phyloP scores from a whole-genome alignment of 2,329 filamentous ascomycete species.

The Sporothrix curviconia region DNA sequence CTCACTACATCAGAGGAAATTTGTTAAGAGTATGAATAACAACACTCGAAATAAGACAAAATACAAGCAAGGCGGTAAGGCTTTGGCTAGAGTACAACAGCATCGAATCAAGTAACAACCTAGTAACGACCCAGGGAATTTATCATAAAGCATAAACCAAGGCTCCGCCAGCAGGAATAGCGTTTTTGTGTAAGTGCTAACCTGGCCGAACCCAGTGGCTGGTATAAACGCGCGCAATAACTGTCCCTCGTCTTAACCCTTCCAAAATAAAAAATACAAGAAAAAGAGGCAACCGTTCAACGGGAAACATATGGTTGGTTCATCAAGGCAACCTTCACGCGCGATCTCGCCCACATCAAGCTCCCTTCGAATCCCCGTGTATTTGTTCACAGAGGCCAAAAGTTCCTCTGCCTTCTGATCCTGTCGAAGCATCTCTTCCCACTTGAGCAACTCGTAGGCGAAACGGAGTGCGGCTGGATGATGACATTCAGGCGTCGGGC shows the following conservation, averaged over 20 bases:
- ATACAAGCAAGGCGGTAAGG: too few species aligned
- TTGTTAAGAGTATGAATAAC: too few species aligned
- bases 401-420: conserved; percentile 20
- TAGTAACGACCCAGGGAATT: not conserved
- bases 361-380: conserved; percentile 55
- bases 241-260: too few species aligned
- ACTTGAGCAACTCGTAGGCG: conserved; percentile 89
- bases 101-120: not conserved
- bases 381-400: not conserved
- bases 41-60: not conserved
- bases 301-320: conserved; percentile 88
- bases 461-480: conserved; percentile 95
- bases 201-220: too few species aligned
- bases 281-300: conserved; percentile 30
- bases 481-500: conserved; percentile 93
- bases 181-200: too few species aligned
- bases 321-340: conserved; percentile 87
- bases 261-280: not conserved
- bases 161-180: too few species aligned
- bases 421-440: conserved; percentile 72
- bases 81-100: too few species aligned
- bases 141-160: not conserved
- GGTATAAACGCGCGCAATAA: too few species aligned
- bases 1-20: too few species aligned
- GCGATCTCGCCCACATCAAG: conserved; percentile 87